Evolutionary conservation across 2,329 filamentous ascomycete genomes (phyloP).

Genomic region (Scortechinia acanthostroma): DNA sequence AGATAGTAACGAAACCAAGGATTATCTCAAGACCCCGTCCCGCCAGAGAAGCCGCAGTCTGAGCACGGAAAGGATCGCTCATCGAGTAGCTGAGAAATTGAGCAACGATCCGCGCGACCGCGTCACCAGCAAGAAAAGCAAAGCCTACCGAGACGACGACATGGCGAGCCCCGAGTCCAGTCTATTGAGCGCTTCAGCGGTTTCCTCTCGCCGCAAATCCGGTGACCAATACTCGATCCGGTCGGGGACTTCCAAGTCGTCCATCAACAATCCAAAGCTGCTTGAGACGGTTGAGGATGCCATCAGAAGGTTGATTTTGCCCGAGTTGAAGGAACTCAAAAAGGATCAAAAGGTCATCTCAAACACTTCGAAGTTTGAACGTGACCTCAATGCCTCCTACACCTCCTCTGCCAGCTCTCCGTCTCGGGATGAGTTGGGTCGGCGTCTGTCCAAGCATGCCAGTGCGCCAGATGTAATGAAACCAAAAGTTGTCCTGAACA

Average conservation of each 20-base stretch:
- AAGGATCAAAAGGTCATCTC: slow-evolving; percentile 1
- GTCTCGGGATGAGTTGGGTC: slow-evolving; percentile 1
- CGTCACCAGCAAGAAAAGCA: slow-evolving; percentile 29
- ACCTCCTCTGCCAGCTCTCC: neutral
- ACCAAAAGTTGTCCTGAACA: neutral
- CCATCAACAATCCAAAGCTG: slow-evolving; percentile 66
- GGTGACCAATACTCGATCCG: slow-evolving; percentile 49
- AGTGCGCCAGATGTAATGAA: slow-evolving; percentile 1
- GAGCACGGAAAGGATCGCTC: slow-evolving; percentile 60
- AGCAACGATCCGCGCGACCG: slow-evolving; percentile 37
- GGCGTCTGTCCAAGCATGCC: neutral
- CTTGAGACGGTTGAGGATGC: slow-evolving; percentile 70
- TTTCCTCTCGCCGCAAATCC: slow-evolving; percentile 42
- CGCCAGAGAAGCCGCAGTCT: slow-evolving; percentile 53
- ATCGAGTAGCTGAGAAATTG: slow-evolving; percentile 65
- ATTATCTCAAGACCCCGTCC: slow-evolving; percentile 49
- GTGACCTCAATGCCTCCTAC: neutral
- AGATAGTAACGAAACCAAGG: slow-evolving; percentile 17
- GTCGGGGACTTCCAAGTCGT: slow-evolving; percentile 52
- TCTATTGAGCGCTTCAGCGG: slow-evolving; percentile 44
- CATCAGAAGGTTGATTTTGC: slow-evolving; percentile 57
- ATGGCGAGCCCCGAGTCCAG: slow-evolving; percentile 44
- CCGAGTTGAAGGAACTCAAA: slow-evolving; percentile 1
- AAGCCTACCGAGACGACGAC: slow-evolving; percentile 8
- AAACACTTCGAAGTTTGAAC: neutral